A percentile compares a stretch with the other conserved stretches of the same genome.
Conservation (phyloP, 345 rosid genomes). For the Stellera chamaejasme region DNA sequence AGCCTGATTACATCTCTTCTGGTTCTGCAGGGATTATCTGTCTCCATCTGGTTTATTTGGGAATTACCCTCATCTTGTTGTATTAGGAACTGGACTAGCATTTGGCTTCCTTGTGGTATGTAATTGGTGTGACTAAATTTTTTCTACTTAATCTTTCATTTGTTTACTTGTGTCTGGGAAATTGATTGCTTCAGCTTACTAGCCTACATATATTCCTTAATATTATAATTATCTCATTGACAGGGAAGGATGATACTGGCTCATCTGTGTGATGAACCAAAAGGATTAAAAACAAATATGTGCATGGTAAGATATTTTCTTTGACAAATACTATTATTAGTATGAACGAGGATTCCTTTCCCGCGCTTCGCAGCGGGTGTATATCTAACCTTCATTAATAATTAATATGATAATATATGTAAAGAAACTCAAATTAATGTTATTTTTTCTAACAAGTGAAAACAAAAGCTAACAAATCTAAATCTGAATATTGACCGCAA, state of each 20-base stretch:
- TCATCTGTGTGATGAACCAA: slow-evolving; percentile 97
- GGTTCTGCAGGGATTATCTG: slow-evolving; percentile 53
- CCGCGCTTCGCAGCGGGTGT: no score
- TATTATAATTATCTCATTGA: slow-evolving; percentile 10
- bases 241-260: slow-evolving; percentile 99
- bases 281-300: slow-evolving; percentile 98
- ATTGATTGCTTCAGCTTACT: no score
- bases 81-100: slow-evolving; percentile 95
- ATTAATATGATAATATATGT: no score
- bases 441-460: no score
- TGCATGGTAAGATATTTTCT: slow-evolving; percentile 66
- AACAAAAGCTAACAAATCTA: no score
- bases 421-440: no score
- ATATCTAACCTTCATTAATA: no score
- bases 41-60: slow-evolving; percentile 75
- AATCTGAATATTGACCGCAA: no score
- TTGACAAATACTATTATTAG: background rate
- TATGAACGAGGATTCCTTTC: no score
- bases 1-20: slow-evolving; percentile 11
- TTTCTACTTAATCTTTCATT: no score
- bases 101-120: slow-evolving; percentile 98
- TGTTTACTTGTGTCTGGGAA: no score
- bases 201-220: no score
- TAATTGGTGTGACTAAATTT: background rate
- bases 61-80: slow-evolving; percentile 80